A percentile compares a stretch with the other conserved stretches of the same genome.
Evolutionary conservation across 257 asterid genomes (phyloP).

Genomic region (Solanum chiquidenum): DNA sequence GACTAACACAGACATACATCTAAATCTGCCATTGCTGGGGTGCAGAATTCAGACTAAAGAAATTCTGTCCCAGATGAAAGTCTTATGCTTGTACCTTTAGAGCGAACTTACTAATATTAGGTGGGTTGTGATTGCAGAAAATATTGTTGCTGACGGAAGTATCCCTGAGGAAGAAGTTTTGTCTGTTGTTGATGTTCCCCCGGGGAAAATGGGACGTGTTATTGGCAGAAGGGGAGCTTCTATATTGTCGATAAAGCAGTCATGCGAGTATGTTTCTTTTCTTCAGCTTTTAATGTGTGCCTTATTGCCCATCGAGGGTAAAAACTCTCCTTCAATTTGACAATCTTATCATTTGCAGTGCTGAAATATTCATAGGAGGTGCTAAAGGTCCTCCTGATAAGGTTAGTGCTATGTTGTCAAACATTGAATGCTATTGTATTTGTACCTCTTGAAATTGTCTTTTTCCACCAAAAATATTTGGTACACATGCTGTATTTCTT

Average conservation of each 20-base stretch:
- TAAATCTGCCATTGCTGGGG: not conserved
- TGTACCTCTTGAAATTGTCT: not conserved
- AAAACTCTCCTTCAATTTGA: not conserved
- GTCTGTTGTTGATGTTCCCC: conserved; percentile 79
- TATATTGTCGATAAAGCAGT: conserved; percentile 68
- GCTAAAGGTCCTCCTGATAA: conserved; percentile 83
- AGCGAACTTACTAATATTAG: not conserved
- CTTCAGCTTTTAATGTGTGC: not conserved
- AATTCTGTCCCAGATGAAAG: not conserved
- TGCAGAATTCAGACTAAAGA: not conserved
- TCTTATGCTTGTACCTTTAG: not conserved
- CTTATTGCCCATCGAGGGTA: not conserved
- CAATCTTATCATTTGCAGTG: conserved; percentile 46
- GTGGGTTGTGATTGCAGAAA: conserved; percentile 38
- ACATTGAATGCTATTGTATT: not conserved
- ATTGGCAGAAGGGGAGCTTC: conserved; percentile 80
- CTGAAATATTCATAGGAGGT: conserved; percentile 88
- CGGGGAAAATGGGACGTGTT: conserved; percentile 82
- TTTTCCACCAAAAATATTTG: not conserved
- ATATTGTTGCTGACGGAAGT: conserved; percentile 30
- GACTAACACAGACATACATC: not conserved
- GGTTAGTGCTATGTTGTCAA: conserved; percentile 33
- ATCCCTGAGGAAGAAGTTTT: conserved; percentile 73
- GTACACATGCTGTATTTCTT: not conserved
- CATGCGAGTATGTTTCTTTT: conserved; percentile 63